phyloP scores from a whole-genome alignment of 2,329 filamentous ascomycete species.

The Purpureocillium lavendulum region DNA sequence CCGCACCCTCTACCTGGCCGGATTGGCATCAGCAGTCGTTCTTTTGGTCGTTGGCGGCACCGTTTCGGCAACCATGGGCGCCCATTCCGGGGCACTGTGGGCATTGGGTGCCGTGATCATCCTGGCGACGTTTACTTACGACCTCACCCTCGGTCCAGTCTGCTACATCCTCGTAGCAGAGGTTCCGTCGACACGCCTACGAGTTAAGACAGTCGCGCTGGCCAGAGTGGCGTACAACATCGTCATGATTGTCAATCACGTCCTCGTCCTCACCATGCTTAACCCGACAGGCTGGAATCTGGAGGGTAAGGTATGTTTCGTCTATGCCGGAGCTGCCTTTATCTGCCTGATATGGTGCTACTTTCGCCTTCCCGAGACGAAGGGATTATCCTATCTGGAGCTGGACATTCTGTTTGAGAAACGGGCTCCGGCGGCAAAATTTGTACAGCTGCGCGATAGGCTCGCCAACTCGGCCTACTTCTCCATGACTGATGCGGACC shows the following conservation, averaged over 20 bases:
- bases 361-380: constrained; percentile 17
- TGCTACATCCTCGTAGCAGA: constrained; percentile 30
- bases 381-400: constrained; percentile 14
- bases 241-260: constrained; percentile 15
- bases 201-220: constrained; percentile 30
- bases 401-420: constrained; percentile 19
- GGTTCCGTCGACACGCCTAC: constrained; percentile 27
- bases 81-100: constrained; percentile 19
- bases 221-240: constrained; percentile 19
- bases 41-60: constrained; percentile 30
- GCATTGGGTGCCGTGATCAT: constrained; percentile 26
- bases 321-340: constrained; percentile 11
- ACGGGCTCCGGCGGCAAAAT: constrained; percentile 14
- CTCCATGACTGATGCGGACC: constrained; percentile 9
- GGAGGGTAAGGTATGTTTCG: constrained; percentile 15
- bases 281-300: constrained; percentile 18
- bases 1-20: constrained; percentile 28
- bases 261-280: constrained; percentile 17
- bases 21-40: constrained; percentile 17
- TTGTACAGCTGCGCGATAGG: constrained; percentile 21
- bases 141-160: constrained; percentile 27
- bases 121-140: constrained; percentile 31
- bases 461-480: constrained; percentile 11
- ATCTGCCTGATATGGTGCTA: constrained; percentile 16
- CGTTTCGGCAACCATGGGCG: constrained; percentile 21